phyloP scores from a whole-genome alignment of 1,284 basidiomycete species.

The Tranzscheliella williamsii region DNA sequence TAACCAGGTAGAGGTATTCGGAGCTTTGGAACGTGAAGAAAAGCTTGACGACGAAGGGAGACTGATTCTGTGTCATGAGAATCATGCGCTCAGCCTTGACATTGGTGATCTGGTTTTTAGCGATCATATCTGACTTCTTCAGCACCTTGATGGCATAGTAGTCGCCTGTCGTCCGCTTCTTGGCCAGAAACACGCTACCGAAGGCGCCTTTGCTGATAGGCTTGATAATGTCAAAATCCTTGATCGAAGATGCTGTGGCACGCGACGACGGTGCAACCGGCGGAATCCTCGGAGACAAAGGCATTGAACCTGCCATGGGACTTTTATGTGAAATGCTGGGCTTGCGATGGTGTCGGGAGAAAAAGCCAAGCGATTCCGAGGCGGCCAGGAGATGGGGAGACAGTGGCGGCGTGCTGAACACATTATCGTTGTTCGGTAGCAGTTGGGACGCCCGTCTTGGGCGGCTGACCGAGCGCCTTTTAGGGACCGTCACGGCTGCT shows the following conservation, averaged over 20 bases:
- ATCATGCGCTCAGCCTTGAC: slow-evolving; percentile 99
- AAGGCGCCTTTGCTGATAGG: slow-evolving; percentile 98
- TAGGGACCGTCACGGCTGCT: neutral
- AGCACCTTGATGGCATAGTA: slow-evolving; percentile 99
- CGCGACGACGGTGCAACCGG: slow-evolving; percentile 76
- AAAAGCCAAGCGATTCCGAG: slow-evolving; percentile 21
- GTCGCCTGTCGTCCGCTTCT: slow-evolving; percentile 96
- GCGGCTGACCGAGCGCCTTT: slow-evolving; percentile 22
- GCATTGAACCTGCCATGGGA: slow-evolving; percentile 52
- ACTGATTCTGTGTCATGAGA: slow-evolving; percentile 98
- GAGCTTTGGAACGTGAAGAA: slow-evolving; percentile 64
- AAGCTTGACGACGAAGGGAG: slow-evolving; percentile 74
- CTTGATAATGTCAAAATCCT: slow-evolving; percentile 99
- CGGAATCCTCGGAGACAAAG: slow-evolving; percentile 82
- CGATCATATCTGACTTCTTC: slow-evolving; percentile 99
- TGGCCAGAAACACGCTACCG: slow-evolving; percentile 95
- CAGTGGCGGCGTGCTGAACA: slow-evolving; percentile 45
- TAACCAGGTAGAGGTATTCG: slow-evolving; percentile 64
- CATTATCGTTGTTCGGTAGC: slow-evolving; percentile 5
- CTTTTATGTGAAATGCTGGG: slow-evolving; percentile 41
- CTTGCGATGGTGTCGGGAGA: slow-evolving; percentile 28
- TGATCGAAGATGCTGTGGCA: slow-evolving; percentile 86
- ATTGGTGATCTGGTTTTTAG: slow-evolving; percentile 99
- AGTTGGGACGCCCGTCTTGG: slow-evolving; percentile 39
- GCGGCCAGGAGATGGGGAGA: slow-evolving; percentile 46